phyloP scores from a whole-genome alignment of 1,139 yeast species.

The Candida sp. region DNA sequence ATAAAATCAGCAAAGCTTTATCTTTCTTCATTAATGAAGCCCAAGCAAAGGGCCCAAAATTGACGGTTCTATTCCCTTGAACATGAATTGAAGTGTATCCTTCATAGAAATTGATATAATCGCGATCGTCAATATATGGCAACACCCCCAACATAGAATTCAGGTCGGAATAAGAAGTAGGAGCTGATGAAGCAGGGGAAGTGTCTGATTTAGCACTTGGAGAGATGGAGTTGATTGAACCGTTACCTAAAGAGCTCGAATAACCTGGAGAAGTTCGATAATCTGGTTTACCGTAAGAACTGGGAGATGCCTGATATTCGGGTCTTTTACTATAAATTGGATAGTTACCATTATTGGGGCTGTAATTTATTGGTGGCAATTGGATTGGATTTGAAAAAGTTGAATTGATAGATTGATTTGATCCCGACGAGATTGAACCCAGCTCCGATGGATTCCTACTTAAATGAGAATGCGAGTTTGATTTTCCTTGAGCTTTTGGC shows the following conservation, averaged over 20 bases:
- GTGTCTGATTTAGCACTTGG: constrained; percentile 1
- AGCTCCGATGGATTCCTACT: neutral
- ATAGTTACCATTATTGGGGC: neutral
- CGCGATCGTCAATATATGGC: constrained; percentile 21
- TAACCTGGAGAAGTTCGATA: neutral
- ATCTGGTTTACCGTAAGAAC: neutral
- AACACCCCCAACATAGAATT: constrained; percentile 14
- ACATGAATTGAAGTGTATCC: constrained; percentile 39
- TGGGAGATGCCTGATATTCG: neutral
- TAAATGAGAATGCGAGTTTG: constrained; percentile 1
- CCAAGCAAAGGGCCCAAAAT: constrained; percentile 52
- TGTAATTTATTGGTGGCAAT: constrained; percentile 10
- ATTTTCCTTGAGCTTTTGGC: constrained; percentile 2
- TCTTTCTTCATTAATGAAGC: constrained; percentile 47
- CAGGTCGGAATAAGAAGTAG: neutral
- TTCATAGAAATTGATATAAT: constrained; percentile 38
- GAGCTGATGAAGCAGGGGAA: constrained; percentile 3
- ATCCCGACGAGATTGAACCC: neutral
- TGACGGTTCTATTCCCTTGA: constrained; percentile 30
- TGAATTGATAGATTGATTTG: neutral
- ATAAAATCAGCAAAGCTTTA: constrained; percentile 32
- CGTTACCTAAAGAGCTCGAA: neutral
- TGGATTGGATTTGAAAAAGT: constrained; percentile 5
- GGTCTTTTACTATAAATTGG: neutral
- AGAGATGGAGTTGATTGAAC: neutral